These are phyloP conservation scores for Chlorella sp. DNA, from an alignment of 139 green algal genomes.

Conservation along the genomic window DNA sequence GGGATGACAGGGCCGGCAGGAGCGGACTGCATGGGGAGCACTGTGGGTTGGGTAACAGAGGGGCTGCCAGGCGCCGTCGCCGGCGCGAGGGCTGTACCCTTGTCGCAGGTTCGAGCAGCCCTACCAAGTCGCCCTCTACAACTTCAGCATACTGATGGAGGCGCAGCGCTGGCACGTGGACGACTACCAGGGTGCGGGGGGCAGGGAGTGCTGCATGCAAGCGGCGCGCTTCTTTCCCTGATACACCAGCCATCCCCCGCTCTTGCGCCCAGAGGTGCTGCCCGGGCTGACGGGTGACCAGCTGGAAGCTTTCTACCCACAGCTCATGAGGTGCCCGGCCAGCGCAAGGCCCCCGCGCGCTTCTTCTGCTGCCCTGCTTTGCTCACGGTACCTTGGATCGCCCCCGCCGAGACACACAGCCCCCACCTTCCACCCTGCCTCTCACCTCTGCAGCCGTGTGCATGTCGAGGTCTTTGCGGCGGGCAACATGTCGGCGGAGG, in stretches of 20 bases:
- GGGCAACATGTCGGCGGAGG: background rate
- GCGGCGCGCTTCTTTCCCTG: no score
- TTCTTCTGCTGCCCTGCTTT: background rate
- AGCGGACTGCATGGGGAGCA: no score
- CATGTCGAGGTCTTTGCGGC: conserved; percentile 9
- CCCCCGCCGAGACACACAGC: background rate
- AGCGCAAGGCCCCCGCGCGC: background rate
- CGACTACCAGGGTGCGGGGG: conserved; percentile 72
- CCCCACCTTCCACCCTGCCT: background rate
- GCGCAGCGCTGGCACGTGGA: conserved; percentile 67
- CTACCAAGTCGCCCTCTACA: conserved; percentile 86
- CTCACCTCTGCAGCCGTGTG: conserved; percentile 23
- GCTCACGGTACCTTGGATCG: background rate
- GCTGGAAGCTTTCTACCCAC: no score
- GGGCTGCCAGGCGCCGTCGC: no score
- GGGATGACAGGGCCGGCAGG: background rate
- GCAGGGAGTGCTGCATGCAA: no score
- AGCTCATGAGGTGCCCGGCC: no score
- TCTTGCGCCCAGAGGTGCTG: no score
- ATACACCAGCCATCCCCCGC: no score
- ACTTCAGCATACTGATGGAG: conserved; percentile 45
- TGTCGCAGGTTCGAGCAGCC: conserved; percentile 72
- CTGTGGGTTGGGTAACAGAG: no score
- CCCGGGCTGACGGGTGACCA: conserved; percentile 31
- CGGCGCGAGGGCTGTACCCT: no score